phyloP scores from a whole-genome alignment of 768 basidiomycete species.

The Pulveroboletus sp. region DNA sequence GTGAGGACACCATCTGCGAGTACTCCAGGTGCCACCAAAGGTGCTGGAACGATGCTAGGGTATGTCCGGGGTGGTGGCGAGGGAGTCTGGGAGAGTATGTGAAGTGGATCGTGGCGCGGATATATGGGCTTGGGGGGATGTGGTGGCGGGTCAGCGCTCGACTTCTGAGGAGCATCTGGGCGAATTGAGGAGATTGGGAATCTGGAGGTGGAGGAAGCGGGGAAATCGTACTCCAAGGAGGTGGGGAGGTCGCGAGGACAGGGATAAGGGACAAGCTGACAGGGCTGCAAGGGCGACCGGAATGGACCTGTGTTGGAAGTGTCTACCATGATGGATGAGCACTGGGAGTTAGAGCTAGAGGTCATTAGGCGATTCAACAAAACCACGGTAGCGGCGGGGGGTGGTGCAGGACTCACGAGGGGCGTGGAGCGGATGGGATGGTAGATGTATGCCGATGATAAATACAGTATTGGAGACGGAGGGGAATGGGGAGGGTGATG shows the following conservation, averaged over 20 bases:
- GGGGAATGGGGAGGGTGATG: background rate
- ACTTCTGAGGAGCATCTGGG: slow-evolving; percentile 21
- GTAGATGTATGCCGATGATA: background rate
- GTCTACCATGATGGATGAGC: slow-evolving; percentile 19
- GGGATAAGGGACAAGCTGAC: slow-evolving; percentile 13
- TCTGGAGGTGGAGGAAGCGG: slow-evolving; percentile 18
- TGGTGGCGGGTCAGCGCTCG: slow-evolving; percentile 17
- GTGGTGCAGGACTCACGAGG: slow-evolving; percentile 5
- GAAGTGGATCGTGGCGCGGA: slow-evolving; percentile 32
- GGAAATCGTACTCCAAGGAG: slow-evolving; percentile 22
- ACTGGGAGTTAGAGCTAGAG: slow-evolving; percentile 8
- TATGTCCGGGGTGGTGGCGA: slow-evolving; percentile 19
- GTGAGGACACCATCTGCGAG: slow-evolving; percentile 41
- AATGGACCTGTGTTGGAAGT: slow-evolving; percentile 3
- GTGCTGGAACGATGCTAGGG: slow-evolving; percentile 18
- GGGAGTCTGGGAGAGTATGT: slow-evolving; percentile 22
- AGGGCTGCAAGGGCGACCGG: slow-evolving; percentile 16
- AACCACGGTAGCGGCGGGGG: background rate
- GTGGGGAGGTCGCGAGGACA: slow-evolving; percentile 8
- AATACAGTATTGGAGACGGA: background rate
- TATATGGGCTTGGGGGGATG: slow-evolving; percentile 24
- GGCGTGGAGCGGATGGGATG: background rate
- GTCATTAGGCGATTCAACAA: slow-evolving; percentile 13
- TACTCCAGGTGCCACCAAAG: slow-evolving; percentile 32
- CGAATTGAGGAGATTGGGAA: slow-evolving; percentile 40